Conservation (phyloP, 2,329 filamentous ascomycete species). For the Fusarium sp. region DNA sequence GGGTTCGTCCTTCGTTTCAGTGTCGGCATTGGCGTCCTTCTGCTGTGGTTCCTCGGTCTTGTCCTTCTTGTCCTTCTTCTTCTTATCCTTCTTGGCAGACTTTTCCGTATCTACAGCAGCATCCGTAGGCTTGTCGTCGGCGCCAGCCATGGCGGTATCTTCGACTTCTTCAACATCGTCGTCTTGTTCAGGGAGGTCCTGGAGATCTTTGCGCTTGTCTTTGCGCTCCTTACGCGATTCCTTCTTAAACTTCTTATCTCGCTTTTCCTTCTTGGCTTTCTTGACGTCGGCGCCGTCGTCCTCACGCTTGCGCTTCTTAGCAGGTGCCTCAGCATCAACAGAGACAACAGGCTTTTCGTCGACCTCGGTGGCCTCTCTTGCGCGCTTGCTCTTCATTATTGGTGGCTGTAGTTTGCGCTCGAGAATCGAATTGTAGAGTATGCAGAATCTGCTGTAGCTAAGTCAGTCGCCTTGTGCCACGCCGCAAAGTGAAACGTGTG, state of each 20-base stretch:
- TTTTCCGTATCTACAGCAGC: conserved; percentile 36
- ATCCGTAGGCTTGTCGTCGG: conserved; percentile 38
- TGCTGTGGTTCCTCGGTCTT: conserved; percentile 42
- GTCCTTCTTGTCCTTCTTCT: conserved; percentile 47
- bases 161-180: conserved; percentile 41
- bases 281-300: conserved; percentile 47
- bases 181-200: conserved; percentile 53
- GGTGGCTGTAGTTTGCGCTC: conserved; percentile 5
- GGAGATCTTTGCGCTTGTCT: conserved; percentile 55
- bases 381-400: conserved; percentile 55
- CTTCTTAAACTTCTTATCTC: conserved; percentile 51
- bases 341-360: conserved; percentile 45
- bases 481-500: conserved; percentile 22
- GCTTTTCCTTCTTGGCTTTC: conserved; percentile 53
- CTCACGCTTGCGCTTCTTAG: conserved; percentile 55
- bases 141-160: conserved; percentile 43
- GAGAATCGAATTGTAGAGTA: background rate
- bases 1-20: conserved; percentile 48
- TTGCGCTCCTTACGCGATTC: conserved; percentile 57
- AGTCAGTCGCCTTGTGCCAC: conserved; percentile 23
- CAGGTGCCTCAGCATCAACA: conserved; percentile 41
- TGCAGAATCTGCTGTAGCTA: conserved; percentile 24
- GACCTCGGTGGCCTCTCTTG: conserved; percentile 49
- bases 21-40: conserved; percentile 30
- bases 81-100: conserved; percentile 45